Conservation (phyloP, 768 basidiomycete genomes). For the Boletellus ananas region DNA sequence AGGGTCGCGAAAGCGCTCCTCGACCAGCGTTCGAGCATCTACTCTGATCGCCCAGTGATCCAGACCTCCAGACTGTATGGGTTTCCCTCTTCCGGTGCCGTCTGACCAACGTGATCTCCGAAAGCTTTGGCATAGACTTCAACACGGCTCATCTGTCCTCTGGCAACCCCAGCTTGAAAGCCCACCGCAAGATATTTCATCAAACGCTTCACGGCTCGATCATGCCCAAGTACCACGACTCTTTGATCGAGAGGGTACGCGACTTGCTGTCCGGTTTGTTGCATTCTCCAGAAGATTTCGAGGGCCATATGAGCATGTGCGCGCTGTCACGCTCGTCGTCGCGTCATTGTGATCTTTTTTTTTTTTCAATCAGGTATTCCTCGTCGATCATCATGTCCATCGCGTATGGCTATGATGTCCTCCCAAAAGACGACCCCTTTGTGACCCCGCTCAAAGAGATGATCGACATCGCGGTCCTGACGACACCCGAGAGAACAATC, state of each 20-base stretch:
- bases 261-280: conserved; percentile 9
- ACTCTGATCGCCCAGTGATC: conserved; percentile 18
- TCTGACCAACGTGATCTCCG: not conserved
- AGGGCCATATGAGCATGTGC: conserved; percentile 12
- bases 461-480: conserved; percentile 1
- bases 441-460: conserved; percentile 13
- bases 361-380: conserved; percentile 16
- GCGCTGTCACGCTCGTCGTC: not conserved
- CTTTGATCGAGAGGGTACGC: conserved; percentile 6
- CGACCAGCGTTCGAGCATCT: conserved; percentile 24
- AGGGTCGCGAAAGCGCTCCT: conserved; percentile 20
- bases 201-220: conserved; percentile 10
- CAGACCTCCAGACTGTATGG: conserved; percentile 5
- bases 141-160: conserved; percentile 20
- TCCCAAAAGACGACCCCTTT: conserved; percentile 18
- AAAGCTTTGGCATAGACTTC: conserved; percentile 24
- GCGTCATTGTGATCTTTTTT: not conserved
- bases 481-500: conserved; percentile 21
- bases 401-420: conserved; percentile 18
- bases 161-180: not conserved
- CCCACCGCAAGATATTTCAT: conserved; percentile 17
- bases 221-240: conserved; percentile 11
- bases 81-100: not conserved
- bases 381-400: conserved; percentile 20
- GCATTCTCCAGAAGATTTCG: conserved; percentile 15